These are phyloP conservation scores for Smallanthus sonchifolius DNA, from an alignment of 129 eudicot genomes.

Conservation along the genomic window DNA sequence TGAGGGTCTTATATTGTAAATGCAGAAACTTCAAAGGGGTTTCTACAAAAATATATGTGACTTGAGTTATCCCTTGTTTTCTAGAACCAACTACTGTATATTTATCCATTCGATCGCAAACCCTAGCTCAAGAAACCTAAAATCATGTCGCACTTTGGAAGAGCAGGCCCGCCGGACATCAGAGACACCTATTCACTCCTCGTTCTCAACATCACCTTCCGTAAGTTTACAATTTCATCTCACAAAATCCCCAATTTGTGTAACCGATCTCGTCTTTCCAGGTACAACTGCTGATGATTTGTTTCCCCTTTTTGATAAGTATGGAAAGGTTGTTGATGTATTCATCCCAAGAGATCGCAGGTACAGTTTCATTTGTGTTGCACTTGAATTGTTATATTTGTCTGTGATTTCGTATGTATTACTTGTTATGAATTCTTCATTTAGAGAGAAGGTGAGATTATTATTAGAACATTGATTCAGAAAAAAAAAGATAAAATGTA, in stretches of 20 bases:
- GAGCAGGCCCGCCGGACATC: constrained; percentile 98
- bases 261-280: constrained; percentile 14
- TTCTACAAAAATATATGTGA: too few species aligned
- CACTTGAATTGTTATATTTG: not conserved
- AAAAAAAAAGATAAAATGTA: not conserved
- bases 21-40: too few species aligned
- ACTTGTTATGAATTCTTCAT: not conserved
- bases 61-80: not conserved
- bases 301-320: constrained; percentile 90
- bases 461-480: not conserved
- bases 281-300: constrained; percentile 96
- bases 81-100: constrained; percentile 2
- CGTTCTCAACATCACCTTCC: constrained; percentile 95
- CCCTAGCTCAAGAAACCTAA: constrained; percentile 36
- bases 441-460: not conserved
- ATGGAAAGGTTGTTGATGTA: constrained; percentile 95
- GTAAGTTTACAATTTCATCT: constrained; percentile 27
- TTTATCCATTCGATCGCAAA: constrained; percentile 24
- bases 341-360: constrained; percentile 97
- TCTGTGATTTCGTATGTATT: not conserved
- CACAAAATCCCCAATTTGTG: not conserved
- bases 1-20: too few species aligned
- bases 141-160: constrained; percentile 95
- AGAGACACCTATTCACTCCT: constrained; percentile 93
- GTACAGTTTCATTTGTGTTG: constrained; percentile 13